Conservation (phyloP, 208 protist species). For the Leishmania tarentolae region DNA sequence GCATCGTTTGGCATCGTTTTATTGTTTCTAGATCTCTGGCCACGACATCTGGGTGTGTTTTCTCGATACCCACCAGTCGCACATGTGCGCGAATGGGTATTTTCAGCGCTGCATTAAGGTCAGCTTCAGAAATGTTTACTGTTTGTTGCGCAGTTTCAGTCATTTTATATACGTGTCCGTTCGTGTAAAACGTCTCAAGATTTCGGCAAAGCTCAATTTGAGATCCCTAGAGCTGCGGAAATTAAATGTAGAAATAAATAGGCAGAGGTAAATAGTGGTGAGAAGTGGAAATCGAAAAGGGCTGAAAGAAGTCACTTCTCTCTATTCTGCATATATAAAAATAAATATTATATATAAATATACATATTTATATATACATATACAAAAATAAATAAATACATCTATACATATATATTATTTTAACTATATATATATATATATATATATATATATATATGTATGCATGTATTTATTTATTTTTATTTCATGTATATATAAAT, state of each 20-base stretch:
- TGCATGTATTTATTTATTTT: too few relatives aligned
- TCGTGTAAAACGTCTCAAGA: not conserved
- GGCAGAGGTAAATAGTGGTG: not conserved
- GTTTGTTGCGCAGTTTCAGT: conserved; percentile 2
- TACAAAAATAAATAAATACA: too few relatives aligned
- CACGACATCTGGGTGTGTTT: conserved; percentile 71
- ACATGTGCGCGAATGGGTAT: conserved; percentile 73
- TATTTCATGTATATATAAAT: not conserved
- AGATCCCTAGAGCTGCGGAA: not conserved
- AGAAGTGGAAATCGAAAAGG: not conserved
- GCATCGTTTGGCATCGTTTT: conserved; percentile 65
- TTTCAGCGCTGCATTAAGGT: conserved; percentile 46
- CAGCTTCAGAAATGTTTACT: conserved; percentile 57
- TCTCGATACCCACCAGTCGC: conserved; percentile 49
- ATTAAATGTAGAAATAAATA: not conserved
- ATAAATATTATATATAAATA: too few relatives aligned
- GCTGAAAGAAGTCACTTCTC: not conserved
- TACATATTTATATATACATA: too few relatives aligned
- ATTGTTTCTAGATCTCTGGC: conserved; percentile 74
- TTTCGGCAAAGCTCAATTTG: not conserved
- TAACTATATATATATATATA: too few relatives aligned
- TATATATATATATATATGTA: too few relatives aligned
- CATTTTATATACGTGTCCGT: conserved; percentile 11
- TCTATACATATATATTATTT: too few relatives aligned
- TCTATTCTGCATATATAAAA: not conserved